A percentile compares a stretch with the other conserved stretches of the same genome.
phyloP scores from a whole-genome alignment of 2,329 filamentous ascomycete species.

The Colletotrichum sp. region DNA sequence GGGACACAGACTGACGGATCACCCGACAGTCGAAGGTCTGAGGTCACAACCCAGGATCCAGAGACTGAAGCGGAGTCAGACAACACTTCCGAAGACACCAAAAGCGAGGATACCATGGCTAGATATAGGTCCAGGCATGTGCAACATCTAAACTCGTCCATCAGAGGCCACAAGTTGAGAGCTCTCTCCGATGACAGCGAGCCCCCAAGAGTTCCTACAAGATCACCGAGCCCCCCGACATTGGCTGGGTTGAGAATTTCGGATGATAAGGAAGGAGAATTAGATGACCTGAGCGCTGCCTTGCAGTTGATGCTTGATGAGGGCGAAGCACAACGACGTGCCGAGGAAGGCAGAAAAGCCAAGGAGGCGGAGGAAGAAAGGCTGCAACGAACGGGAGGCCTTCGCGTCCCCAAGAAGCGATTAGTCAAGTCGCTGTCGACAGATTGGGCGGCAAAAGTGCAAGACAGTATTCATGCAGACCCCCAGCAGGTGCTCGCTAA shows the following conservation, averaged over 20 bases:
- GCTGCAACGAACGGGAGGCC: slow-evolving; percentile 14
- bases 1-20: not conserved
- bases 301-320: slow-evolving; percentile 13
- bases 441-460: slow-evolving; percentile 6
- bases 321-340: slow-evolving; percentile 8
- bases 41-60: not conserved
- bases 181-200: not conserved
- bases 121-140: not conserved
- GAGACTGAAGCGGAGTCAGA: not conserved
- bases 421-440: slow-evolving; percentile 4
- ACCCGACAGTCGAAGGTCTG: not conserved
- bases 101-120: not conserved
- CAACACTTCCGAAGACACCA: not conserved
- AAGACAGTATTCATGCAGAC: not conserved
- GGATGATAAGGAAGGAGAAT: slow-evolving; percentile 19
- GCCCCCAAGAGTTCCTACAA: not conserved
- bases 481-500: not conserved
- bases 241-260: slow-evolving; percentile 11
- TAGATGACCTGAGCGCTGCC: slow-evolving; percentile 20
- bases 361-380: slow-evolving; percentile 4
- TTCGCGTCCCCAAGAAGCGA: slow-evolving; percentile 6
- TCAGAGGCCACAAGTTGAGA: slow-evolving; percentile 4
- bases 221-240: not conserved
- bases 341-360: slow-evolving; percentile 9
- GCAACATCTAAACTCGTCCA: not conserved